Conservation (phyloP, 805 yeast species). For the Myxozyma vanderwaltii region DNA sequence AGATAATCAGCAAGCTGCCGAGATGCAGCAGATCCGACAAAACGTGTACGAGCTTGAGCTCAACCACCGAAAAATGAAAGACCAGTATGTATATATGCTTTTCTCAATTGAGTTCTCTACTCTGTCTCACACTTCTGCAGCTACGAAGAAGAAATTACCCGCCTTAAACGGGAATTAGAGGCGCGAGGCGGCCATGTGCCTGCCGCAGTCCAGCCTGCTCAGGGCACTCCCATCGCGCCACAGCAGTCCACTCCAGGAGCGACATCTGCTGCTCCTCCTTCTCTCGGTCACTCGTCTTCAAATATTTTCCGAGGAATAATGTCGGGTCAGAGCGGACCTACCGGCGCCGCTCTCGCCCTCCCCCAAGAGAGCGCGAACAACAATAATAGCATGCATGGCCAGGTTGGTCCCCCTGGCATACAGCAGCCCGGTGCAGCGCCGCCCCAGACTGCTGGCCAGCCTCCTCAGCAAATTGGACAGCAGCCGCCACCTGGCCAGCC, state of each 20-base stretch:
- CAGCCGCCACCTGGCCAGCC: constrained; percentile 27
- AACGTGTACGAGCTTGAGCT: constrained; percentile 91
- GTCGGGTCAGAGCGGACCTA: constrained; percentile 40
- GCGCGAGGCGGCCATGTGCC: constrained; percentile 66
- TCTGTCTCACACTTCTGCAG: constrained; percentile 10
- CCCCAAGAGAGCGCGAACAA: constrained; percentile 37
- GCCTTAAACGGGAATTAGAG: constrained; percentile 84
- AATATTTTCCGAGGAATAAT: constrained; percentile 42
- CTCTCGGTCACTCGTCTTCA: constrained; percentile 38
- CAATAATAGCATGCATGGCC: constrained; percentile 30
- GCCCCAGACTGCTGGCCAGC: constrained; percentile 16
- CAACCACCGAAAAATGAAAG: constrained; percentile 93
- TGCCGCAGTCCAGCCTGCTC: constrained; percentile 47
- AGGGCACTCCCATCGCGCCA: constrained; percentile 14
- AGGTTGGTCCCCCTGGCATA: constrained; percentile 38
- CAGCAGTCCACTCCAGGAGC: constrained; percentile 15
- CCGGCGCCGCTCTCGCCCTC: constrained; percentile 36
- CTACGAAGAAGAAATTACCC: constrained; percentile 87
- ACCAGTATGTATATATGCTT: constrained; percentile 49
- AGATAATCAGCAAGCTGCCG: constrained; percentile 84
- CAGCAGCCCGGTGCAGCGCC: constrained; percentile 34
- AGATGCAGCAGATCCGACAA: constrained; percentile 90
- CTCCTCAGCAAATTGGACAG: constrained; percentile 9
- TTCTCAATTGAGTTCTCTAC: neutral
- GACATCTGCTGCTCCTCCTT: constrained; percentile 33